Conservation (phyloP, 2,329 filamentous ascomycete genomes). For the Fusarium sororula region DNA sequence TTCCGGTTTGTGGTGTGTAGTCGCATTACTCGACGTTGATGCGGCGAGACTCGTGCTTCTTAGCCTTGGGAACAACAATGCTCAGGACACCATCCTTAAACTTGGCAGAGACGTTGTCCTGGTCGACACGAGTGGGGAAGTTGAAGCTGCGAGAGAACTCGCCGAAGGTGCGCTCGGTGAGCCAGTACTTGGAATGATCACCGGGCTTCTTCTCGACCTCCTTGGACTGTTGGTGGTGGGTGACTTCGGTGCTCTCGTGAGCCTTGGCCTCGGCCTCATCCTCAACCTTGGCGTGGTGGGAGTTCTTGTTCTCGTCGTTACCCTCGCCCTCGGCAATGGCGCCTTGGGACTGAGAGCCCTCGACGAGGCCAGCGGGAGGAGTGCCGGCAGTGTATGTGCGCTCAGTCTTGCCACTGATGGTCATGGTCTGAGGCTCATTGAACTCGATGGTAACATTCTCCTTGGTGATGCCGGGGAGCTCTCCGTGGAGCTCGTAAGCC, state of each 20-base stretch:
- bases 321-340: slow-evolving; percentile 56
- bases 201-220: slow-evolving; percentile 46
- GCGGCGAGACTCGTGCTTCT: slow-evolving; percentile 65
- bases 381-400: slow-evolving; percentile 67
- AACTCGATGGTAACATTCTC: slow-evolving; percentile 82
- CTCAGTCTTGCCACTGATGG: slow-evolving; percentile 75
- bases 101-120: slow-evolving; percentile 67
- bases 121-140: slow-evolving; percentile 72
- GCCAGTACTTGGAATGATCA: slow-evolving; percentile 73
- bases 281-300: slow-evolving; percentile 71
- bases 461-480: slow-evolving; percentile 79
- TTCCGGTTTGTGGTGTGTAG: background rate
- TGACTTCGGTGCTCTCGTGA: slow-evolving; percentile 36
- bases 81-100: slow-evolving; percentile 73
- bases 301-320: slow-evolving; percentile 49
- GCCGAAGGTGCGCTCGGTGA: slow-evolving; percentile 71
- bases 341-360: slow-evolving; percentile 50
- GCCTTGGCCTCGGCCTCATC: slow-evolving; percentile 56
- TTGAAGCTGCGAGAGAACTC: slow-evolving; percentile 74
- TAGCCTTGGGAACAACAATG: slow-evolving; percentile 72
- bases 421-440: slow-evolving; percentile 77
- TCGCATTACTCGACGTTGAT: slow-evolving; percentile 60
- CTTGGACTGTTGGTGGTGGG: slow-evolving; percentile 38
- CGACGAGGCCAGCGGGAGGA: slow-evolving; percentile 58
- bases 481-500: slow-evolving; percentile 80